phyloP scores from a whole-genome alignment of 2,329 filamentous ascomycete genomes.

The Clarireedia sp. region DNA sequence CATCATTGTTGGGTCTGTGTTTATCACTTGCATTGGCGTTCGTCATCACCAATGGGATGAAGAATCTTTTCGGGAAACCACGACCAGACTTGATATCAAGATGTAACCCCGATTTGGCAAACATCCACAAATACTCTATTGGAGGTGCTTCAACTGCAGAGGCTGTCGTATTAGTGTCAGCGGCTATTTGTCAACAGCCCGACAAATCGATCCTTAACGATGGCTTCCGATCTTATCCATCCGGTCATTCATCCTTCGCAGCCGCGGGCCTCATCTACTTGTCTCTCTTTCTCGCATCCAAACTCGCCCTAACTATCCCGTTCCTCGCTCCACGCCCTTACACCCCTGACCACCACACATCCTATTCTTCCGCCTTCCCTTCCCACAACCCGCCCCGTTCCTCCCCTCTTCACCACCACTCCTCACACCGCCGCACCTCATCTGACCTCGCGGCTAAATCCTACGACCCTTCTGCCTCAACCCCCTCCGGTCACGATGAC shows the following conservation, averaged over 20 bases:
- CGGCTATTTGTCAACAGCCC: constrained; percentile 63
- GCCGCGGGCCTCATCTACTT: constrained; percentile 79
- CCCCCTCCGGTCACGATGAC: constrained; percentile 22
- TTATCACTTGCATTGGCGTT: constrained; percentile 65
- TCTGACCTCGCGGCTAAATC: background rate
- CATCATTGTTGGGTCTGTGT: constrained; percentile 73
- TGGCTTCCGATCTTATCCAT: constrained; percentile 79
- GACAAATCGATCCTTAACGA: constrained; percentile 59
- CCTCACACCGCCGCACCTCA: background rate
- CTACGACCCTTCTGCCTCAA: background rate
- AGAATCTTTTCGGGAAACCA: constrained; percentile 62
- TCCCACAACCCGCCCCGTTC: constrained; percentile 42
- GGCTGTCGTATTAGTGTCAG: constrained; percentile 59
- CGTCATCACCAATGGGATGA: constrained; percentile 79
- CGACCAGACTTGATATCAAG: constrained; percentile 58
- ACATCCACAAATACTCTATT: constrained; percentile 52
- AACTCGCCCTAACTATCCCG: constrained; percentile 67
- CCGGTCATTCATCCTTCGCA: constrained; percentile 66
- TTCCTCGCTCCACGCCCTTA: constrained; percentile 49
- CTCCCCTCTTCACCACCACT: too few relatives aligned
- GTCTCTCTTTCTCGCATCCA: constrained; percentile 77
- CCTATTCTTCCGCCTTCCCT: constrained; percentile 59
- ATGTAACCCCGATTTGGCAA: constrained; percentile 66
- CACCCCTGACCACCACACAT: constrained; percentile 40
- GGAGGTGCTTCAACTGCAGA: constrained; percentile 48